Percentiles rank a stretch among this genome's conserved stretches.
phyloP scores from a whole-genome alignment of 306 rosid species.

The Trifolium subterraneum region DNA sequence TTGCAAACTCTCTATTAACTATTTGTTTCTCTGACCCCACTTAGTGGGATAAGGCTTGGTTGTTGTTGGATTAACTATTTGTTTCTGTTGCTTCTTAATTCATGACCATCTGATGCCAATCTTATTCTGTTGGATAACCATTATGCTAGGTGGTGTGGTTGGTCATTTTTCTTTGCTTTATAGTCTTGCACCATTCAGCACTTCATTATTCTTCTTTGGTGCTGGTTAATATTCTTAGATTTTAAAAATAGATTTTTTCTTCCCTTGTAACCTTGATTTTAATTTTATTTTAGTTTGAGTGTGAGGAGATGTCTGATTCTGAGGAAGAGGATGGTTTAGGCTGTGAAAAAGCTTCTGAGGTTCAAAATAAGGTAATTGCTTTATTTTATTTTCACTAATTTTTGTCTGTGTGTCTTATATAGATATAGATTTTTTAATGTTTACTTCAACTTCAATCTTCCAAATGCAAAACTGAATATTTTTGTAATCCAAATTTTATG shows the following conservation, averaged over 20 bases:
- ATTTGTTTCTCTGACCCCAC: background rate
- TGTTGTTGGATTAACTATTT: constrained; percentile 6
- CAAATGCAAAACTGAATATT: constrained; percentile 6
- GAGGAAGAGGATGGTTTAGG: constrained; percentile 93
- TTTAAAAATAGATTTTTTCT: background rate
- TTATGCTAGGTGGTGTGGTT: constrained; percentile 16
- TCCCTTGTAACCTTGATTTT: constrained; percentile 4
- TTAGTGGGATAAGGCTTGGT: too few relatives aligned
- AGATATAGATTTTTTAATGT: background rate
- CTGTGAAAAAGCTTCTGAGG: constrained; percentile 56
- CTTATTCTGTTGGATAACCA: constrained; percentile 6
- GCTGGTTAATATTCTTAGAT: constrained; percentile 19
- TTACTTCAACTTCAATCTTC: background rate
- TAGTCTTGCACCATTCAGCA: constrained; percentile 24
- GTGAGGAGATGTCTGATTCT: constrained; percentile 94
- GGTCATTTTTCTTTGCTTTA: constrained; percentile 26
- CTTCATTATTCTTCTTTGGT: background rate
- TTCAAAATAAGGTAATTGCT: constrained; percentile 66
- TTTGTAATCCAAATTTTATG: constrained; percentile 5
- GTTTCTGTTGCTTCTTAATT: constrained; percentile 25
- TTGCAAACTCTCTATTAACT: constrained; percentile 9
- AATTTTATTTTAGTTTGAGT: constrained; percentile 63
- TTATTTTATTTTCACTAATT: constrained; percentile 7
- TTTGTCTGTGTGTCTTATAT: constrained; percentile 8
- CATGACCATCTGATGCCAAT: constrained; percentile 19